Evolutionary conservation across 2,329 filamentous ascomycete genomes (phyloP).

Genomic region (Scedosporium apiospermum): DNA sequence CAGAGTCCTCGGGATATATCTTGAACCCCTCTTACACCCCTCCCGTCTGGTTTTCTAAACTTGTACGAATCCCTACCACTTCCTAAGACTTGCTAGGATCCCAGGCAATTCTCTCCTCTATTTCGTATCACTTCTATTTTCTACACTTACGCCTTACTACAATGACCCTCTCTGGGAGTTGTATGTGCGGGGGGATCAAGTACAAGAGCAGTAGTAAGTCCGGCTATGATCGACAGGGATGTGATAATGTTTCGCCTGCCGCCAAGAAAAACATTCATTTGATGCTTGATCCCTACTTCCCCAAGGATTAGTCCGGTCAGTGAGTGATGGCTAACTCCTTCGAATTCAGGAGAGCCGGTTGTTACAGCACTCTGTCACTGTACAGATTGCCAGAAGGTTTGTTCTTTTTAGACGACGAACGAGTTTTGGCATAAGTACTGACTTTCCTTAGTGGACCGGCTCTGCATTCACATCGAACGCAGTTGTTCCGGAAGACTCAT

Average conservation of each 20-base stretch:
- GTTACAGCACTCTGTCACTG: constrained; percentile 42
- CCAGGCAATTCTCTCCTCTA: no score
- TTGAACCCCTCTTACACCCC: no score
- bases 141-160: not conserved
- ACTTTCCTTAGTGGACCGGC: constrained; percentile 32
- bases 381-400: constrained; percentile 43
- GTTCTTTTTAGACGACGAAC: not conserved
- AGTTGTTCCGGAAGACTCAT: constrained; percentile 33
- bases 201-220: constrained; percentile 23
- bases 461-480: constrained; percentile 46
- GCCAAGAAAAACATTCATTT: not conserved
- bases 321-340: not conserved
- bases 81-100: no score
- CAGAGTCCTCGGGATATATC: no score
- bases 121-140: no score
- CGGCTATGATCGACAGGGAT: not conserved
- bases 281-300: not conserved
- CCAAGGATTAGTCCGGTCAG: not conserved
- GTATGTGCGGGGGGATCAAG: constrained; percentile 25
- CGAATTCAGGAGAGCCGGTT: constrained; percentile 26
- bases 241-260: not conserved
- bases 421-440: not conserved
- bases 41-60: no score
- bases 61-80: no score
- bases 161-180: constrained; percentile 19